Evolutionary conservation across 345 rosid species (phyloP).

Genomic region (Kandelia obovata): DNA sequence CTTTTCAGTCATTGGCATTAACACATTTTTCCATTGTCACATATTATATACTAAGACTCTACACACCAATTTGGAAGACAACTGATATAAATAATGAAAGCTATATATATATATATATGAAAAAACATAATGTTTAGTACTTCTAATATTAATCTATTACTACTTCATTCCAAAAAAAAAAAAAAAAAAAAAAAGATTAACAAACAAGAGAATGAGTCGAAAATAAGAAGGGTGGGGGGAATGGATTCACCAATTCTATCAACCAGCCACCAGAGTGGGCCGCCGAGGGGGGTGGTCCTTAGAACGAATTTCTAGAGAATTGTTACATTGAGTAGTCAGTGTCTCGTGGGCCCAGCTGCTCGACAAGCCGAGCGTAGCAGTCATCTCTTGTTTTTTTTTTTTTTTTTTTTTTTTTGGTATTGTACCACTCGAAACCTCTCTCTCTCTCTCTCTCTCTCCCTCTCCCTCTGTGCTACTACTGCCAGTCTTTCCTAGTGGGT

Average conservation of each 20-base stretch:
- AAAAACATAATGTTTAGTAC: too few relatives aligned
- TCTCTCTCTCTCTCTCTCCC: neutral
- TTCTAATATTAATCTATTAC: too few relatives aligned
- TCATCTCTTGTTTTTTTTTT: constrained; percentile 31
- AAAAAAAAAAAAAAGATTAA: neutral
- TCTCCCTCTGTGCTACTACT: neutral
- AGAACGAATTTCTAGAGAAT: constrained; percentile 27
- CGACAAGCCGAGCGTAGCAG: constrained; percentile 23
- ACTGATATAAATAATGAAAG: too few relatives aligned
- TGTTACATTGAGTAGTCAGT: constrained; percentile 12
- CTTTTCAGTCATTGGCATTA: too few relatives aligned
- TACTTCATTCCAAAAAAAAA: neutral
- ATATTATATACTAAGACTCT: too few relatives aligned
- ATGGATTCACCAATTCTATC: neutral
- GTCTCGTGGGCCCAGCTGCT: constrained; percentile 5
- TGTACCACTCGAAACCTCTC: neutral
- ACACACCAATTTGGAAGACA: too few relatives aligned
- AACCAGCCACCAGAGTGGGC: neutral
- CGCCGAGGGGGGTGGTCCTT: neutral
- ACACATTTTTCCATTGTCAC: too few relatives aligned
- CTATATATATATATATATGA: too few relatives aligned
- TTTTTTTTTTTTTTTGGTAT: neutral
- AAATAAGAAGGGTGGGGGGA: neutral
- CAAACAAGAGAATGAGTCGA: too few relatives aligned
- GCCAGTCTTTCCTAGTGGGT: constrained; percentile 24